phyloP scores from a whole-genome alignment of 1,284 basidiomycete species.

The Anthracocystis walkeri region DNA sequence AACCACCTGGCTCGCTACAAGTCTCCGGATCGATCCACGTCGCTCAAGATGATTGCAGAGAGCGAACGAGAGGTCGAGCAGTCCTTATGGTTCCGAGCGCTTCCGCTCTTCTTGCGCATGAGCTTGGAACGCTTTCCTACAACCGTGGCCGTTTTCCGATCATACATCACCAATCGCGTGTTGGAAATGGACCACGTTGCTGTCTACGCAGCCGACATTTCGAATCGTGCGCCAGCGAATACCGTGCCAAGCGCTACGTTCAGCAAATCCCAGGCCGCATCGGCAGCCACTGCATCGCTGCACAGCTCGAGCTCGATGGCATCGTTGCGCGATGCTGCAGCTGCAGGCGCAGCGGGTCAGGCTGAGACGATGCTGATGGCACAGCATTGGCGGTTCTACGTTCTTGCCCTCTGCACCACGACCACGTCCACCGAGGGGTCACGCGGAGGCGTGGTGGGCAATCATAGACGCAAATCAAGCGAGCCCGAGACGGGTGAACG shows the following conservation, averaged over 20 bases:
- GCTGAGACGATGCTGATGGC: slow-evolving; percentile 77
- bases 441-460: slow-evolving; percentile 75
- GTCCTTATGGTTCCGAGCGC: slow-evolving; percentile 70
- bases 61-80: slow-evolving; percentile 71
- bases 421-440: slow-evolving; percentile 67
- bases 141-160: slow-evolving; percentile 69
- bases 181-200: slow-evolving; percentile 71
- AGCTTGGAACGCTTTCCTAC: slow-evolving; percentile 69
- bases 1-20: slow-evolving; percentile 50
- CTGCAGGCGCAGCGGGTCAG: slow-evolving; percentile 49
- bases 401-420: slow-evolving; percentile 83
- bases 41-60: slow-evolving; percentile 68
- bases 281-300: slow-evolving; percentile 29
- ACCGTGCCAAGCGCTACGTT: slow-evolving; percentile 27
- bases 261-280: slow-evolving; percentile 43
- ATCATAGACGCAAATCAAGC: slow-evolving; percentile 79
- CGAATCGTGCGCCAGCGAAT: slow-evolving; percentile 39
- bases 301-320: slow-evolving; percentile 39
- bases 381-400: slow-evolving; percentile 89
- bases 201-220: slow-evolving; percentile 67
- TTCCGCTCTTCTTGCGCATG: slow-evolving; percentile 70
- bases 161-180: slow-evolving; percentile 68
- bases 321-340: slow-evolving; percentile 50
- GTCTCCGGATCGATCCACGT: slow-evolving; percentile 37
- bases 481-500: slow-evolving; percentile 75